Conservation (phyloP, 257 asterid species). For the Primulina eburnea region DNA sequence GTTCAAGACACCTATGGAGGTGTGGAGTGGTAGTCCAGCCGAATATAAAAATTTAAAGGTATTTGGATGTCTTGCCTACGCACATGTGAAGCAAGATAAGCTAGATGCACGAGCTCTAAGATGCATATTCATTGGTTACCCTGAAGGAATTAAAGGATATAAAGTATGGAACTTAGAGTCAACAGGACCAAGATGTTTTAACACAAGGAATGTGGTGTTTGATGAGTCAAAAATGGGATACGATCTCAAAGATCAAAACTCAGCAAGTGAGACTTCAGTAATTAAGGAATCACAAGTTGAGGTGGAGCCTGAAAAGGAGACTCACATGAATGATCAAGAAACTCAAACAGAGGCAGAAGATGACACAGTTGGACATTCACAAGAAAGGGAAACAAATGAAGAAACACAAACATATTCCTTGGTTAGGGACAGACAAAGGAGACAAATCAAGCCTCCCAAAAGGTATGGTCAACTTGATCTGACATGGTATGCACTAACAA, state of each 20-base stretch:
- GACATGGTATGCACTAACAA: no score
- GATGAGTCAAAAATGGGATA: background rate
- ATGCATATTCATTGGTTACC: background rate
- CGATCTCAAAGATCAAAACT: background rate
- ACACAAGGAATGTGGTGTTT: background rate
- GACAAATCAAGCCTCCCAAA: no score
- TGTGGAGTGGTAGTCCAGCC: background rate
- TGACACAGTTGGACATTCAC: no score
- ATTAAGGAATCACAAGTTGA: background rate
- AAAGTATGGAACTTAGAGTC: background rate
- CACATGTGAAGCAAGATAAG: background rate
- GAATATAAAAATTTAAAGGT: accelerated
- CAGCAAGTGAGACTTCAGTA: background rate
- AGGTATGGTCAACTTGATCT: no score
- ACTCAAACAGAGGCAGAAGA: no score
- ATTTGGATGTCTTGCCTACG: background rate
- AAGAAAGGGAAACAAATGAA: no score
- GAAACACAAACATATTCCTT: no score
- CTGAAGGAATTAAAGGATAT: background rate
- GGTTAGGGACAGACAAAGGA: no score
- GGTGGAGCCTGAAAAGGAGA: background rate
- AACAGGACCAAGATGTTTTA: no score
- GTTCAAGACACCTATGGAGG: background rate
- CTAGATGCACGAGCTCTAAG: background rate
- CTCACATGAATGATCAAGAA: background rate